Evolutionary conservation across 805 yeast species (phyloP).

Genomic region (Yamadazyma tumulicola): DNA sequence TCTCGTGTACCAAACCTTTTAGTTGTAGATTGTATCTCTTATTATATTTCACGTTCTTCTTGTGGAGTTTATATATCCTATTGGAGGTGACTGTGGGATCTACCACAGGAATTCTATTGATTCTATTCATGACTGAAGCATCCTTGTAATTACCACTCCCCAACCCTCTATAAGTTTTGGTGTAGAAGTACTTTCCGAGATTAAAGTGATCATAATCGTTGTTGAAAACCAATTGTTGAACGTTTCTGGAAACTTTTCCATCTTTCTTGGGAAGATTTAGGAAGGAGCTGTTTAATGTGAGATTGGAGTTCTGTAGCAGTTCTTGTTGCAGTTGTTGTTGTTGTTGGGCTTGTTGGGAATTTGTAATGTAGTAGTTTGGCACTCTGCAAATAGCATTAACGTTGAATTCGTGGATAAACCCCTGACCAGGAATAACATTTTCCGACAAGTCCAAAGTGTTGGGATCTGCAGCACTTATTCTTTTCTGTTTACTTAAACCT

Average conservation of each 20-base stretch:
- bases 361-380: conserved; percentile 38
- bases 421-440: conserved; percentile 41
- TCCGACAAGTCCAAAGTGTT: conserved; percentile 38
- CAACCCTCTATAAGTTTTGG: conserved; percentile 41
- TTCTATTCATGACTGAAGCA: conserved; percentile 37
- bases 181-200: conserved; percentile 36
- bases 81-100: background rate
- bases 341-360: conserved; percentile 19
- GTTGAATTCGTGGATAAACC: conserved; percentile 40
- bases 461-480: conserved; percentile 33
- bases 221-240: conserved; percentile 32
- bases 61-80: conserved; percentile 15
- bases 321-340: background rate
- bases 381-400: conserved; percentile 39
- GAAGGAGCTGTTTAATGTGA: conserved; percentile 4
- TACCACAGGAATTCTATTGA: conserved; percentile 28
- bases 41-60: conserved; percentile 17
- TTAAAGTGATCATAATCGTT: conserved; percentile 34
- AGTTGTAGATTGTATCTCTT: conserved; percentile 21
- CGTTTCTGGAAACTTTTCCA: conserved; percentile 27
- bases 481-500: conserved; percentile 30
- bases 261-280: conserved; percentile 12
- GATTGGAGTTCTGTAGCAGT: conserved; percentile 1
- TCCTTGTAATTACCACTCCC: conserved; percentile 46
- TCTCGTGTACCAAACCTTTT: conserved; percentile 38